Evolutionary conservation across 2,329 filamentous ascomycete species (phyloP), one percentile per base, ranked within the genome.

Genomic region (Fusarium scirpi): DNA sequence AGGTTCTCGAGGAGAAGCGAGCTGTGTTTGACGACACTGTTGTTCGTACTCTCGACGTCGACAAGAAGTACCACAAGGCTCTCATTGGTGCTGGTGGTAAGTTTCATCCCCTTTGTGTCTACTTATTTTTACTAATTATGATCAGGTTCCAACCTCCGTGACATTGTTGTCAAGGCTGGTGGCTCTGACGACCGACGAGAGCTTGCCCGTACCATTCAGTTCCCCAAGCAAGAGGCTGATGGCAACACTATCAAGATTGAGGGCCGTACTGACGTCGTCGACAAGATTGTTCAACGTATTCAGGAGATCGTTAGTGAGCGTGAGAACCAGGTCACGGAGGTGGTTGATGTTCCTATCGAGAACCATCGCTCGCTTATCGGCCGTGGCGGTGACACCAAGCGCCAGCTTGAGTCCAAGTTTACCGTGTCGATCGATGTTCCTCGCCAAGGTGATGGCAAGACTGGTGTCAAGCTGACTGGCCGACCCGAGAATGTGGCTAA

Each of bases 361-460:
- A 97, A 98, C 85, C 97, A 99, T 80, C 88, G 94, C 57, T 87
- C 93, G 11, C 86, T 99, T 25, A 98, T 99, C 77, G 96, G 96
- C 44, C 93, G 94, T 60, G 94, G 94, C 69, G 96, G 97, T 69
- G 94, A 97, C 72, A 90, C 90, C 51, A 92, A 97, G 80, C 92
- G 93, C 69, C 88, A 91, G 70, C 87, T 99, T 27, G 96, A 99
- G 84, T 87, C 91, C 40, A 89, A 94, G 78, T 97, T 98, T 83
- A 90, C 89, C 60, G 91, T 99, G 56, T 90, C 91, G 10, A 89
- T 99, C 69, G 95, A 98, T 76, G 92, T 99, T 65, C 96, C 96
- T 24, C 92, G 94, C 74, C 94, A 97, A 82, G 94, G 94, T 44
- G 92, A 92, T 69, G 91, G 90, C 55, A 91, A 92, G 75, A 95